Evolutionary conservation across 148 eudicot genomes (phyloP).

Genomic region (Chenopodium album): DNA sequence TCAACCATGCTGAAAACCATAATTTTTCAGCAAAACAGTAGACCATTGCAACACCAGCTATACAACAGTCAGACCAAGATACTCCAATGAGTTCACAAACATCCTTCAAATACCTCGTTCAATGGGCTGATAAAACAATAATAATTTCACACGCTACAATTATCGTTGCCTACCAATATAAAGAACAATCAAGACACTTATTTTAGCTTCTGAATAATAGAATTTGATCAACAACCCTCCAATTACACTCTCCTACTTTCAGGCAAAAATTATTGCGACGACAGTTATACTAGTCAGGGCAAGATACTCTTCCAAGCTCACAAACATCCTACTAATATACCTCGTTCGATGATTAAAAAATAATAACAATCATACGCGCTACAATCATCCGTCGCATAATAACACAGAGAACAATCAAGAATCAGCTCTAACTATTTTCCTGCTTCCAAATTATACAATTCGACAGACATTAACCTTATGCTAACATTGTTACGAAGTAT

Average conservation of each 20-base stretch:
- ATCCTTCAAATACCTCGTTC: background rate
- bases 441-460: background rate
- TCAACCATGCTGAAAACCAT: background rate
- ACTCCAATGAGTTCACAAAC: constrained; percentile 9
- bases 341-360: background rate
- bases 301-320: constrained; percentile 6
- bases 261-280: background rate
- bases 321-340: constrained; percentile 3
- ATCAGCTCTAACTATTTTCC: no score
- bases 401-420: background rate
- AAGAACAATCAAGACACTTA: background rate
- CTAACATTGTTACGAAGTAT: background rate
- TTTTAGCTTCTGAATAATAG: no score
- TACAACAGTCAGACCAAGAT: background rate
- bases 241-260: background rate
- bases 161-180: background rate
- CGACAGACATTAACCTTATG: background rate
- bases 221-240: background rate
- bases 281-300: background rate
- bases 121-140: background rate
- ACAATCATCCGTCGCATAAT: background rate
- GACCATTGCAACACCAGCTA: background rate
- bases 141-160: background rate
- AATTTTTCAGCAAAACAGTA: background rate
- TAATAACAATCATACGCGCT: background rate